Percentiles rank a stretch among this genome's conserved stretches.
Evolutionary conservation across 2,329 filamentous ascomycete species (phyloP).

Genomic region (Torrubiella hemipterigena): DNA sequence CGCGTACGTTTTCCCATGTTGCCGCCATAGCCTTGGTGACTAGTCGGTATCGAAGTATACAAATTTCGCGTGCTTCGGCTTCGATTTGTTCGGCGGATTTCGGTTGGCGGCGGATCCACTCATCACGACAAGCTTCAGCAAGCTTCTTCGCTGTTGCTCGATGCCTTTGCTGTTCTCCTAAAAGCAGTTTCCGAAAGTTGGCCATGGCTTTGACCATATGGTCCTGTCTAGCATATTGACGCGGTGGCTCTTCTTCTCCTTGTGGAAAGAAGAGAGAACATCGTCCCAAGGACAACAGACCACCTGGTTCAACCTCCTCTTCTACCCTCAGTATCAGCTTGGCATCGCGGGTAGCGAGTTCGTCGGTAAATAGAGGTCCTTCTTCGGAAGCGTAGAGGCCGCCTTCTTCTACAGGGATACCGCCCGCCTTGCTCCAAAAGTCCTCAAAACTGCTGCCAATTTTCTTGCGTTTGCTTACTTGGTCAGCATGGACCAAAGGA

Average conservation of each 20-base stretch:
- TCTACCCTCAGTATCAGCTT: conserved; percentile 56
- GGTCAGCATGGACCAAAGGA: conserved; percentile 47
- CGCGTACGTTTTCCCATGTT: conserved; percentile 53
- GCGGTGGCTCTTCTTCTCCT: conserved; percentile 56
- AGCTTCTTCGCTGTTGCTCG: conserved; percentile 64
- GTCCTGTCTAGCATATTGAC: conserved; percentile 78
- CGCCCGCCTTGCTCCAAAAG: conserved; percentile 38
- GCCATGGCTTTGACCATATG: conserved; percentile 70
- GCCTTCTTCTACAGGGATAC: conserved; percentile 44
- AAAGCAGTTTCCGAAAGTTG: conserved; percentile 70
- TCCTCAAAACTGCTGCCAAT: conserved; percentile 44
- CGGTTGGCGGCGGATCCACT: conserved; percentile 62
- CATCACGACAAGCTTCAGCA: conserved; percentile 66
- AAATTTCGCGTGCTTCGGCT: conserved; percentile 59
- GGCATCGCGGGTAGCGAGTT: conserved; percentile 57
- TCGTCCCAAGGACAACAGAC: conserved; percentile 56
- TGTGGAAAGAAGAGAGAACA: conserved; percentile 68
- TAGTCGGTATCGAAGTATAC: conserved; percentile 57
- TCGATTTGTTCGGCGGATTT: conserved; percentile 73
- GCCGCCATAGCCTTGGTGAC: conserved; percentile 46
- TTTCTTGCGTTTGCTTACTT: conserved; percentile 40
- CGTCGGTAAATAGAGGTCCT: conserved; percentile 43
- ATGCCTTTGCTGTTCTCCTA: conserved; percentile 69
- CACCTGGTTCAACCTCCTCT: conserved; percentile 61
- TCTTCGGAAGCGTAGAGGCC: conserved; percentile 45